These are phyloP conservation scores for Penicillium cinerascens DNA, from an alignment of 495 filamentous ascomycete genomes.

Conservation along the genomic window DNA sequence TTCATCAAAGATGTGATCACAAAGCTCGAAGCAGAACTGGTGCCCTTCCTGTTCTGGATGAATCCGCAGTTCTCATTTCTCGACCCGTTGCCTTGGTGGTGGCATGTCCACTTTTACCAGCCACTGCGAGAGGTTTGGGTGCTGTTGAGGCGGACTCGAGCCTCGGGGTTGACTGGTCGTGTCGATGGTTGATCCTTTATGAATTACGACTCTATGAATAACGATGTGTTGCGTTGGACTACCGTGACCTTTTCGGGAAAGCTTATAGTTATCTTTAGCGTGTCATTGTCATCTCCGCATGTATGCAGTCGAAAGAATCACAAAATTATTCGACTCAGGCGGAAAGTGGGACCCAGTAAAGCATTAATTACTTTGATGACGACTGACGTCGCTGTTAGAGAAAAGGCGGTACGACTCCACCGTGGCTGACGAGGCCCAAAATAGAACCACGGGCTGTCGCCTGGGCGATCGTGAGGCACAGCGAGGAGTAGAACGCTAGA, in stretches of 20 bases:
- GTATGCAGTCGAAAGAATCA: background rate
- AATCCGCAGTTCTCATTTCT: constrained; percentile 29
- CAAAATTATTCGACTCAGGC: background rate
- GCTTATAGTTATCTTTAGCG: background rate
- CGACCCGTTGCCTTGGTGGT: constrained; percentile 49
- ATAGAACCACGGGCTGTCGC: constrained; percentile 31
- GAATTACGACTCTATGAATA: constrained; percentile 7
- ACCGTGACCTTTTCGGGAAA: background rate
- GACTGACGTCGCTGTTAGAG: background rate
- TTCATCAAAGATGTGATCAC: constrained; percentile 4
- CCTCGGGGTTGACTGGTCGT: constrained; percentile 8
- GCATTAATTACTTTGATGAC: background rate
- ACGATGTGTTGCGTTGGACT: background rate
- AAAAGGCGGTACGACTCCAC: constrained; percentile 4
- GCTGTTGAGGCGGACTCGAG: constrained; percentile 23
- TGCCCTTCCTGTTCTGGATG: constrained; percentile 32
- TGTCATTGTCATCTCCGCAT: background rate
- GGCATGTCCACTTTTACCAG: constrained; percentile 40
- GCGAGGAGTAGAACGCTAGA: background rate
- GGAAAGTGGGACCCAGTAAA: background rate
- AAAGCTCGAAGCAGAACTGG: constrained; percentile 6
- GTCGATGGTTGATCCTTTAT: background rate
- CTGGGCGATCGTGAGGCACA: constrained; percentile 21
- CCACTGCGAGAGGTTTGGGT: constrained; percentile 33
- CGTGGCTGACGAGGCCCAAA: constrained; percentile 26